Conservation (phyloP, 805 yeast species). For the Lipomyces starkeyi region DNA sequence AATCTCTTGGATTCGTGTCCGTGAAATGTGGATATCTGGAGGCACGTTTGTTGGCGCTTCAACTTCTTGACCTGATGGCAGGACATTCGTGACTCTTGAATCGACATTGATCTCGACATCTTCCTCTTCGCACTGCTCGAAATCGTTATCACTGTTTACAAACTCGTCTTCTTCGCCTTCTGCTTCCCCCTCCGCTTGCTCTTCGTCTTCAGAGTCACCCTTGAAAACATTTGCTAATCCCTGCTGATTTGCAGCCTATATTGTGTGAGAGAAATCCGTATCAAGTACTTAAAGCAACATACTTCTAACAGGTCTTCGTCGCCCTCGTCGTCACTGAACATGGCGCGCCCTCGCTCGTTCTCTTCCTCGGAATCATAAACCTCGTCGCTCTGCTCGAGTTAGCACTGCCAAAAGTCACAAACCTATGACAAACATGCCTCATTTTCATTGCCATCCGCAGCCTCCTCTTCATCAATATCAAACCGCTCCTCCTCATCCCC, state of each 20-base stretch:
- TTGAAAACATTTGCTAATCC: slow-evolving; percentile 42
- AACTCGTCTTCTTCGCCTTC: slow-evolving; percentile 35
- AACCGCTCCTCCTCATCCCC: slow-evolving; percentile 42
- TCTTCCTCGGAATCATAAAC: slow-evolving; percentile 71
- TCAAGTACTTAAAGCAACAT: background rate
- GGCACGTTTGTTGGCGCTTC: slow-evolving; percentile 65
- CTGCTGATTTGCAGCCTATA: slow-evolving; percentile 39
- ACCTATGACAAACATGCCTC: slow-evolving; percentile 48
- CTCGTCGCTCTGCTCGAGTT: slow-evolving; percentile 41
- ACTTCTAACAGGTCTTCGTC: slow-evolving; percentile 57
- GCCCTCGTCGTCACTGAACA: slow-evolving; percentile 79
- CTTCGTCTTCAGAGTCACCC: slow-evolving; percentile 32
- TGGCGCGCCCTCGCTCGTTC: slow-evolving; percentile 57
- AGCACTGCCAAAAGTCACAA: slow-evolving; percentile 4
- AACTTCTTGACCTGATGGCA: slow-evolving; percentile 58
- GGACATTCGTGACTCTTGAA: slow-evolving; percentile 67
- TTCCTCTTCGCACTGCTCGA: slow-evolving; percentile 66
- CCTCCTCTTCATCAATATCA: slow-evolving; percentile 66
- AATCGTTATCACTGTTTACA: slow-evolving; percentile 48
- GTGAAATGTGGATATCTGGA: slow-evolving; percentile 76
- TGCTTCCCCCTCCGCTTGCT: slow-evolving; percentile 34
- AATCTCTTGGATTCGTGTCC: slow-evolving; percentile 95
- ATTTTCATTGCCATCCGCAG: slow-evolving; percentile 45
- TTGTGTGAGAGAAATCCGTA: background rate
- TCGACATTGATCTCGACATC: slow-evolving; percentile 62